Evolutionary conservation across 148 eudicot species (phyloP), one percentile per base, ranked within the genome.

Genomic region (Diospyros kaki): DNA sequence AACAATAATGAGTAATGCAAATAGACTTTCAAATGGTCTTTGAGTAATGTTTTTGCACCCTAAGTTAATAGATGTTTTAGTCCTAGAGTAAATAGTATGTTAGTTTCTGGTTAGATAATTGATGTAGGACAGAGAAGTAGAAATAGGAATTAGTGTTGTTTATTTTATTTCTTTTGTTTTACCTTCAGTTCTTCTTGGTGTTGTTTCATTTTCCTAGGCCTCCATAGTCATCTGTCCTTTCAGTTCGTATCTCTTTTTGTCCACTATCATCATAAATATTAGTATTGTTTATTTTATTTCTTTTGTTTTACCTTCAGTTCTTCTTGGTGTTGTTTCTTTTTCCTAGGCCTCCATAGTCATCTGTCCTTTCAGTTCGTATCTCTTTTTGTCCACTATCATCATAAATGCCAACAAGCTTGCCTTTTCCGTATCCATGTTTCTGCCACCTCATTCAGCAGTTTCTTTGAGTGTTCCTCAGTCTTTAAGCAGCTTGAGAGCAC

Each of bases 371-470:
- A 76, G 92, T 84, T 74, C 82, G 85, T 85, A 94, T 92, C 81
- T 94, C 91, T 83, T 87, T 90, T 44, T 79, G 45, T 54, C 81
- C 89, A 74, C 84, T 93, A 40, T 79, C 84, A 41, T 85, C 93
- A 80, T 81, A 61, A 63, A 94, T 87, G 65, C 98, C 98, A 74
- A 85, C 94, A 73, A 94, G 83, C 85, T 94, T 94, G 85, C 98
- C 77, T 94, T 94, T 73, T 94, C 90, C 91, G 92, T 94, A 80
- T 94, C 98, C 97, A 90, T 94, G 77, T 94, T 94, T 86, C 98
- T 87, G 41, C 98, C 98, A 80, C 98, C 98, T 94, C 94, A 94
- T 73, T 92, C 98, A 71, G 89, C 76, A 70, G 86, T 86, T 81
- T 94, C 98, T 86, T 92, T 92, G 9, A 94, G 94, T 15, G 93